Conservation (phyloP, 176 grass and related monocot genomes). For the Canna indica region DNA sequence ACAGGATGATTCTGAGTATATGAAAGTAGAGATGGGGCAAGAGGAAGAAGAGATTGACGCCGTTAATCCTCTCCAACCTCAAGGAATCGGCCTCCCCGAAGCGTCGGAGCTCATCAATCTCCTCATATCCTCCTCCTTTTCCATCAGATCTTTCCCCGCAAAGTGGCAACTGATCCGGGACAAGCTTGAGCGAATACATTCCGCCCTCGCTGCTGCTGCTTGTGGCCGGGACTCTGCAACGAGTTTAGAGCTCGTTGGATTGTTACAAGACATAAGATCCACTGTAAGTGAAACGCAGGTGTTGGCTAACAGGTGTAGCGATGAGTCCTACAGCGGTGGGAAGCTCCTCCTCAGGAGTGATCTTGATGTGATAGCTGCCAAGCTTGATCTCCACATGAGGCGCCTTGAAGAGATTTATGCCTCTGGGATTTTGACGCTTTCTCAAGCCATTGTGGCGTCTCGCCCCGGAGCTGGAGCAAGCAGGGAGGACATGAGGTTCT, state of each 20-base stretch:
- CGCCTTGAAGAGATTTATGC: constrained; percentile 43
- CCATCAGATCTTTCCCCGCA: constrained; percentile 45
- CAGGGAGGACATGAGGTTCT: constrained; percentile 76
- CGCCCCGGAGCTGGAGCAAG: constrained; percentile 36
- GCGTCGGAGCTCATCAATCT: constrained; percentile 26
- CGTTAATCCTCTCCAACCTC: background rate
- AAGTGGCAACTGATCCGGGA: constrained; percentile 71
- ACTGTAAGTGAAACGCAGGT: constrained; percentile 15
- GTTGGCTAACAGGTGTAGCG: constrained; percentile 47
- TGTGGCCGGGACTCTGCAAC: background rate
- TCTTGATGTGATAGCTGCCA: constrained; percentile 43
- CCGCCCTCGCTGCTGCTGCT: constrained; percentile 20
- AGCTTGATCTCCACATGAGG: constrained; percentile 40
- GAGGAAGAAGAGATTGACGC: background rate
- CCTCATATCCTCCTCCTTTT: constrained; percentile 36
- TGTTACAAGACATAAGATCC: constrained; percentile 30
- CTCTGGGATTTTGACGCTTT: constrained; percentile 36
- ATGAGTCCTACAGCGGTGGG: constrained; percentile 48
- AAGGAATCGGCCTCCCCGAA: background rate
- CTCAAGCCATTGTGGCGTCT: constrained; percentile 49
- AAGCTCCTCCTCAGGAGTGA: constrained; percentile 84
- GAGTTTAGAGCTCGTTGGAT: constrained; percentile 14
- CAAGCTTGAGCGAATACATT: constrained; percentile 53
- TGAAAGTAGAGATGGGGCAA: constrained; percentile 14
- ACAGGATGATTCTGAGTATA: background rate